Percentiles rank a stretch among this genome's conserved stretches.
phyloP scores from a whole-genome alignment of 2,329 filamentous ascomycete species.

The Helotiales sp. region DNA sequence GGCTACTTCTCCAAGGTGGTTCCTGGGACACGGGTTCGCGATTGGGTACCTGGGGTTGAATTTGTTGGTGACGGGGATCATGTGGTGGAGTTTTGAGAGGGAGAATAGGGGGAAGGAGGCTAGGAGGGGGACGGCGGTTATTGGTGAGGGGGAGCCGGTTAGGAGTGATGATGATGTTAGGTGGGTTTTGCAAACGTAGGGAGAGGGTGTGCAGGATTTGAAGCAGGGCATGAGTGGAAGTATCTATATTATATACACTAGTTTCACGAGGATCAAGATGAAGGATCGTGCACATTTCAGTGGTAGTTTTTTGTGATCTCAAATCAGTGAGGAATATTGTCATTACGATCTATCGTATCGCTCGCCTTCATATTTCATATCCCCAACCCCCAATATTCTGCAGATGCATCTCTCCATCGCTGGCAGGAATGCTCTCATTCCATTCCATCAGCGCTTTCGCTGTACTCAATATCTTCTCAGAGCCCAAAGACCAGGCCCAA shows the following conservation, averaged over 20 bases:
- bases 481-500: conserved; percentile 2
- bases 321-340: conserved; percentile 1
- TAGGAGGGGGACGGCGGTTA: conserved; percentile 46
- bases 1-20: conserved; percentile 59
- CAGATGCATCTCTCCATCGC: no score
- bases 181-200: conserved; percentile 59
- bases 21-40: conserved; percentile 67
- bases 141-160: conserved; percentile 54
- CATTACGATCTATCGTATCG: conserved; percentile 4
- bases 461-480: conserved; percentile 7
- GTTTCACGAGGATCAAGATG: no score
- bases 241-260: no score
- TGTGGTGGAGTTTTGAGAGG: conserved; percentile 54
- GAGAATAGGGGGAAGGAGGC: conserved; percentile 57
- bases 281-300: no score
- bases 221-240: no score
- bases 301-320: not conserved
- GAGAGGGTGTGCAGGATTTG: no score
- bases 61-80: conserved; percentile 48
- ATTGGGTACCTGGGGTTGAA: conserved; percentile 64
- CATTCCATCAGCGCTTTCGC: not conserved
- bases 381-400: not conserved
- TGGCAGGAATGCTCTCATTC: no score
- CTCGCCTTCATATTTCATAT: no score
- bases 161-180: conserved; percentile 61